Conservation (phyloP, 1,139 yeast genomes). For the Geotrichum bryndzae region DNA sequence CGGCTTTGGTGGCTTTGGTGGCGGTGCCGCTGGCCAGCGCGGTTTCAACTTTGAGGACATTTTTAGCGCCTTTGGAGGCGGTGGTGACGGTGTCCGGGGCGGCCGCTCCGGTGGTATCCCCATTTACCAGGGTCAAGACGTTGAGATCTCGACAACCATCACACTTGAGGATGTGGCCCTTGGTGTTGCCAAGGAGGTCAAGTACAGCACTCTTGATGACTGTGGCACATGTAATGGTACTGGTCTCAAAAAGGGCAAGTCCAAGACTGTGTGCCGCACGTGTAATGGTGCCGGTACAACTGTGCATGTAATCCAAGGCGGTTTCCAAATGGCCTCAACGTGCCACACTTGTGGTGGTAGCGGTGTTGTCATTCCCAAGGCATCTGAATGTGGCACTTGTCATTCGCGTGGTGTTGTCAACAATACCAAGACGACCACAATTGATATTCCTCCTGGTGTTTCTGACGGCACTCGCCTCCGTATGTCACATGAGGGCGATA, state of each 20-base stretch:
- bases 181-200: constrained; percentile 61
- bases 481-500: constrained; percentile 85
- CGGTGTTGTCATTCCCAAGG: constrained; percentile 67
- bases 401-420: constrained; percentile 85
- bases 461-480: constrained; percentile 81
- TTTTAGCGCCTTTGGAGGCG: constrained; percentile 64
- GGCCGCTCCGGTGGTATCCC: constrained; percentile 40
- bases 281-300: constrained; percentile 95
- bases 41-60: constrained; percentile 76
- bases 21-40: constrained; percentile 32
- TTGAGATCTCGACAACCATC: constrained; percentile 70
- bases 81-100: constrained; percentile 26
- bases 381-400: constrained; percentile 72
- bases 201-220: constrained; percentile 67
- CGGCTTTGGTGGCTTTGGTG: constrained; percentile 52
- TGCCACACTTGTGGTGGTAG: constrained; percentile 84
- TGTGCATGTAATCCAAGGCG: constrained; percentile 80
- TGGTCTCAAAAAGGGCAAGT: constrained; percentile 74
- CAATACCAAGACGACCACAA: constrained; percentile 58
- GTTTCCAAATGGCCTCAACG: constrained; percentile 95
- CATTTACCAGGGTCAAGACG: constrained; percentile 83
- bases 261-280: constrained; percentile 70
- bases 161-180: constrained; percentile 82
- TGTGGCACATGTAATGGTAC: constrained; percentile 79
- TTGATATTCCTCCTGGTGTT: constrained; percentile 85